A percentile compares a stretch with the other conserved stretches of the same genome.
These are phyloP conservation scores for Annulohypoxylon stygium DNA, from an alignment of 495 filamentous ascomycete genomes.

Conservation along the genomic window DNA sequence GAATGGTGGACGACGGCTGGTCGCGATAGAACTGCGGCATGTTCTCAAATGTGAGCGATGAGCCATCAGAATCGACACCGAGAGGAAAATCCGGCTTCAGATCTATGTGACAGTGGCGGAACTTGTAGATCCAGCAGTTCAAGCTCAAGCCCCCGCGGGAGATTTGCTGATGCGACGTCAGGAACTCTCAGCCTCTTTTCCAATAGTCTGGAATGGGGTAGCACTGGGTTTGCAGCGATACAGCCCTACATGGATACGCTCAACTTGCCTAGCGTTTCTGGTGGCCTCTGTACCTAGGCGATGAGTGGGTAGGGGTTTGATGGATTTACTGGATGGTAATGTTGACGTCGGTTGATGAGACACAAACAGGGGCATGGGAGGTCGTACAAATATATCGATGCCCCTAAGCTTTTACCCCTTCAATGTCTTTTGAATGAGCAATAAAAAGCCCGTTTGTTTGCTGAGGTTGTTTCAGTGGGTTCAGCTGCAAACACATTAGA, in stretches of 20 bases:
- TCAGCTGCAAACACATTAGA: constrained; percentile 42
- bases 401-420: constrained; percentile 25
- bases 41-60: constrained; percentile 25
- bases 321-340: constrained; percentile 25
- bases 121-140: constrained; percentile 21
- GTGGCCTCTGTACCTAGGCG: constrained; percentile 35
- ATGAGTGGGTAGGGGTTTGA: constrained; percentile 22
- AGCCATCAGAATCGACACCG: constrained; percentile 33
- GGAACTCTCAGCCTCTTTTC: constrained; percentile 39
- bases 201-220: constrained; percentile 47
- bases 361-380: constrained; percentile 13
- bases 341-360: constrained; percentile 44
- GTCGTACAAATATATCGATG: constrained; percentile 47
- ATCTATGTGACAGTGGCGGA: constrained; percentile 23
- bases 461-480: constrained; percentile 41
- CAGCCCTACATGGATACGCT: constrained; percentile 40
- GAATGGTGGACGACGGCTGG: background rate
- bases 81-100: constrained; percentile 22
- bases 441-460: constrained; percentile 38
- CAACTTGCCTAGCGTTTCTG: constrained; percentile 16
- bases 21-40: background rate
- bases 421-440: constrained; percentile 43
- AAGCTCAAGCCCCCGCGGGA: constrained; percentile 27
- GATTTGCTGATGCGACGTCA: constrained; percentile 42
- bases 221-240: constrained; percentile 37